These are phyloP conservation scores for Saccharomycopsis malanga DNA, from an alignment of 805 yeast species.

Conservation along the genomic window DNA sequence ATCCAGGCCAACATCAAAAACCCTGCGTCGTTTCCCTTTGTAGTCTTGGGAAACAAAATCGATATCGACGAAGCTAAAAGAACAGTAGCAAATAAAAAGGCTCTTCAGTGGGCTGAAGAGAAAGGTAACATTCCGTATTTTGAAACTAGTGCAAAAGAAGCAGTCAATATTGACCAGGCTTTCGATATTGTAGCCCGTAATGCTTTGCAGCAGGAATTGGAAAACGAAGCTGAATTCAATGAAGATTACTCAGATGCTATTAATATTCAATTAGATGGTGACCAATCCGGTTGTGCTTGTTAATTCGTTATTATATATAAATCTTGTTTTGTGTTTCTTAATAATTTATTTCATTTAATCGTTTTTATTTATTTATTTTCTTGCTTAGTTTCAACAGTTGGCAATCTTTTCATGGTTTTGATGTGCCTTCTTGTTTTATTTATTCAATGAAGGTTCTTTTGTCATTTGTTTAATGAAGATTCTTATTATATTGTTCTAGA, in stretches of 20 bases:
- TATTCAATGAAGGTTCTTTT: neutral
- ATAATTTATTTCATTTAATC: too few species aligned
- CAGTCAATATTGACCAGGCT: constrained; percentile 90
- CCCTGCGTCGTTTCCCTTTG: constrained; percentile 94
- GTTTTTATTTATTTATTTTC: too few species aligned
- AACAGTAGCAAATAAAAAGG: constrained; percentile 53
- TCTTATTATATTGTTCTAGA: too few species aligned
- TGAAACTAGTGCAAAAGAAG: constrained; percentile 97
- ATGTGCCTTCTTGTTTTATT: neutral
- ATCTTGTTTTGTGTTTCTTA: neutral
- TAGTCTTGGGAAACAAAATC: constrained; percentile 88
- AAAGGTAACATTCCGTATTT: constrained; percentile 83
- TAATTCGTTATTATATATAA: constrained; percentile 26
- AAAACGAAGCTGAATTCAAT: constrained; percentile 70
- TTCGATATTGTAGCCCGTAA: constrained; percentile 93
- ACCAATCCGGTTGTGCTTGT: constrained; percentile 69
- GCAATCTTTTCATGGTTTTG: too few species aligned
- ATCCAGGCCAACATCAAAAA: constrained; percentile 89
- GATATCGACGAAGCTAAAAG: constrained; percentile 91
- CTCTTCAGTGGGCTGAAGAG: constrained; percentile 53
- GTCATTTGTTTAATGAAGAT: neutral
- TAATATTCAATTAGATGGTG: constrained; percentile 86
- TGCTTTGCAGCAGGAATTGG: constrained; percentile 83
- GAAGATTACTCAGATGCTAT: constrained; percentile 96
- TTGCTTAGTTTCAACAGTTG: too few species aligned